Evolutionary conservation across 495 filamentous ascomycete genomes (phyloP), one percentile per base, ranked within the genome.

Genomic region (Niebla homalea): DNA sequence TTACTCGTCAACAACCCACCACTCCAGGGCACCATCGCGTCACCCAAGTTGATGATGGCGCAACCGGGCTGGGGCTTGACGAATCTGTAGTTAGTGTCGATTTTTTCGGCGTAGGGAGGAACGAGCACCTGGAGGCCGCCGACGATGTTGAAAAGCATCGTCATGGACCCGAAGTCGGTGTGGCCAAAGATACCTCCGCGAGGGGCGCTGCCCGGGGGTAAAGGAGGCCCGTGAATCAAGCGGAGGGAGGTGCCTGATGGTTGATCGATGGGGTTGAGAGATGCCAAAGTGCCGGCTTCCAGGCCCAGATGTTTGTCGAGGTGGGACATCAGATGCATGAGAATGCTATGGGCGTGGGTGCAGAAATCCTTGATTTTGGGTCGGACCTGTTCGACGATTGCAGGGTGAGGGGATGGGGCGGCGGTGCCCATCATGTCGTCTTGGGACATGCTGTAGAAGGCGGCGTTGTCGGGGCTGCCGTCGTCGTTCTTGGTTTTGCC

Each of bases 11-110:
- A 36, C 14, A 62, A 41, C 14, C 61, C 62, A 36, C 57, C 58
- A 2, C 55, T 64, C 51, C 58, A 64, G 37, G 58, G 58, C 2
- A 59, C 62, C 38, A 64, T 60, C 2, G 64, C 60, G 45, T 68
- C 65, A 0, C 65, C 65, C 5, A 66, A 41, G 36, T 68, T 68
- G 49, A 66, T 51, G 32, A 68, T 58, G 4, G 64, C 62, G 43
- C 55, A 58, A 19, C 61, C 62, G 3, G 49, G 58, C 46, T 55
- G 45, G 1, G 65, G 64, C 39, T 49, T 51, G 4, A 67, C 54
- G 50, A 53, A 67, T 7, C 46, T 42, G 60, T 64, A 67, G 14
- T 66, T 51, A 15, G 51, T 52, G 29, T 57, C 36, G 23, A 29
- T 61, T 8, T 29, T 19, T 12, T 43, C 46, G 23, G 23, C 1